These are phyloP conservation scores for Boletus vinaceobasis DNA, from an alignment of 768 basidiomycete genomes.

Conservation along the genomic window DNA sequence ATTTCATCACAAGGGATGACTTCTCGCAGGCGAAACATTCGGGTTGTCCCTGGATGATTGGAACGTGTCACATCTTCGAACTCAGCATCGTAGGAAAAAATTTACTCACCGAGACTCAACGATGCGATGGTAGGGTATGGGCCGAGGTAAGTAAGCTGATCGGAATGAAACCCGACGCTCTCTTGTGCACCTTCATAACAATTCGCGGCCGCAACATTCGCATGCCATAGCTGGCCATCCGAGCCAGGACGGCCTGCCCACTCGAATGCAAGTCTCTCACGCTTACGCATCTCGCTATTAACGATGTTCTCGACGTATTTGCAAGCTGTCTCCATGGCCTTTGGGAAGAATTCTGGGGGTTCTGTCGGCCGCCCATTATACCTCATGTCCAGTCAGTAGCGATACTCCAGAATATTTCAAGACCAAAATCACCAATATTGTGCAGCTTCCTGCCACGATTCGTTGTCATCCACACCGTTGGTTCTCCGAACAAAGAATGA, in stretches of 20 bases:
- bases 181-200: conserved; percentile 82
- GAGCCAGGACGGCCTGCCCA: conserved; percentile 45
- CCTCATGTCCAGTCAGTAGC: conserved; percentile 40
- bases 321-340: conserved; percentile 78
- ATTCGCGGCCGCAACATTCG: conserved; percentile 84
- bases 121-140: conserved; percentile 87
- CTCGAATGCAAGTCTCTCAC: conserved; percentile 61
- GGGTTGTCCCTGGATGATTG: conserved; percentile 50
- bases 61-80: not conserved
- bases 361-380: conserved; percentile 72
- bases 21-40: conserved; percentile 73
- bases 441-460: conserved; percentile 67
- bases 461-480: conserved; percentile 41
- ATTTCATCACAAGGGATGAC: conserved; percentile 65
- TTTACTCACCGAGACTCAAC: conserved; percentile 62
- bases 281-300: conserved; percentile 63
- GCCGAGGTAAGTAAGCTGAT: conserved; percentile 76
- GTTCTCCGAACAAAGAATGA: conserved; percentile 66
- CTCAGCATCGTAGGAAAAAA: not conserved
- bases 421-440: conserved; percentile 58
- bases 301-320: conserved; percentile 64
- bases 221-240: conserved; percentile 52
- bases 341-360: conserved; percentile 54
- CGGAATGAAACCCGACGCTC: conserved; percentile 79
- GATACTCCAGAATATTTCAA: not conserved